phyloP scores from a whole-genome alignment of 441 rosid species.

The Euphorbia celastroides region DNA sequence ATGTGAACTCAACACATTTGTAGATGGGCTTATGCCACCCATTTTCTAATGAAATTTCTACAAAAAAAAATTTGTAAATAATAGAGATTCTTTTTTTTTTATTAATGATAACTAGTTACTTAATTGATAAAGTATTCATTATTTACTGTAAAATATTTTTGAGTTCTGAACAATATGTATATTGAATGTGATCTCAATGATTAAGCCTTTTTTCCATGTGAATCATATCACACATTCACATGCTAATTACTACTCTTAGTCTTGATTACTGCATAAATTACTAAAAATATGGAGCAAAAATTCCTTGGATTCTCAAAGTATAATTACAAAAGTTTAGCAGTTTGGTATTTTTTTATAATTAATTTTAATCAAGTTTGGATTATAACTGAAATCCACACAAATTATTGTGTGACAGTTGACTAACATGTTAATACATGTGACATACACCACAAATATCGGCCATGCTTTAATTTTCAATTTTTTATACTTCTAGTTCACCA shows the following conservation, averaged over 20 bases:
- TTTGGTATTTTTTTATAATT: neutral
- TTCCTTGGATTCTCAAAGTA: conserved; percentile 17
- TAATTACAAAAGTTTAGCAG: neutral
- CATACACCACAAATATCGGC: neutral
- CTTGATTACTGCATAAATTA: neutral
- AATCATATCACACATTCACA: conserved; percentile 20
- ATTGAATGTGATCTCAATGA: neutral
- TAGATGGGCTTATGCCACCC: neutral
- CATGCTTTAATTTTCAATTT: no score
- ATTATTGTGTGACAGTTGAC: neutral
- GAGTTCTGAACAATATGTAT: neutral
- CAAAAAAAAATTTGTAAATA: neutral
- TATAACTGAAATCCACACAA: neutral
- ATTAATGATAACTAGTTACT: neutral
- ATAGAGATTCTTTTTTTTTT: no score
- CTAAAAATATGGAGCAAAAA: conserved; percentile 11
- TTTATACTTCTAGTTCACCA: no score
- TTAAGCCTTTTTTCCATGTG: conserved; percentile 19
- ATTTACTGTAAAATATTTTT: neutral
- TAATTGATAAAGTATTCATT: neutral
- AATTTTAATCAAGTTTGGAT: neutral
- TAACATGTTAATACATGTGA: conserved; percentile 26
- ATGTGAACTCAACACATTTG: neutral
- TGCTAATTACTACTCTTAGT: conserved; percentile 13
- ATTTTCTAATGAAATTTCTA: no score